phyloP scores from a whole-genome alignment of 495 filamentous ascomycete species.

The Hypoxylon cercidicola region DNA sequence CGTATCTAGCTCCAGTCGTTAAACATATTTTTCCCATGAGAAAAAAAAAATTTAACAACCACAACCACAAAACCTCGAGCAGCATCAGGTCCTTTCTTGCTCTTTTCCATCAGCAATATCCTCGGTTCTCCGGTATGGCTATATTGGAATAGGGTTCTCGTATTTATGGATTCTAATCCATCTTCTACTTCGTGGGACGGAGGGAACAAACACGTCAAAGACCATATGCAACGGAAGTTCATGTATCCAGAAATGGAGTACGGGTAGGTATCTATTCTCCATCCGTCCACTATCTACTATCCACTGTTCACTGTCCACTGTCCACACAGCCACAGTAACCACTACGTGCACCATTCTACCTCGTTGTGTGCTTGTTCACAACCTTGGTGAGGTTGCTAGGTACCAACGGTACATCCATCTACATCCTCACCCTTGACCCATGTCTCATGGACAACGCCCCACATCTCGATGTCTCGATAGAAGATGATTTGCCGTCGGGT shows the following conservation, averaged over 20 bases:
- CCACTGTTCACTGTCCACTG: not conserved
- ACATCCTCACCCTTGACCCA: slow-evolving; percentile 30
- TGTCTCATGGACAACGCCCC: slow-evolving; percentile 35
- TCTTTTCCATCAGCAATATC: no score
- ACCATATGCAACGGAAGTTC: not conserved
- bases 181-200: no score
- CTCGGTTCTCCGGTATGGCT: no score
- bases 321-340: no score
- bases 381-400: not conserved
- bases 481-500: slow-evolving; percentile 31
- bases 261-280: not conserved
- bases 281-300: not conserved
- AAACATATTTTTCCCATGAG: slow-evolving; percentile 35
- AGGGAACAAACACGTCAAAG: not conserved
- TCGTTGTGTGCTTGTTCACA: not conserved
- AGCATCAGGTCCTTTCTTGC: not conserved
- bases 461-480: slow-evolving; percentile 29
- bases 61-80: not conserved
- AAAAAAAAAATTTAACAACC: slow-evolving; percentile 13
- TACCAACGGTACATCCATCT: slow-evolving; percentile 25
- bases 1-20: slow-evolving; percentile 33
- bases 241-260: not conserved
- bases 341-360: no score
- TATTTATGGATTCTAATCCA: no score
- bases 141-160: no score